Percentiles rank a stretch among this genome's conserved stretches.
phyloP scores from a whole-genome alignment of 2,329 filamentous ascomycete genomes.

The Scedosporium apiospermum region DNA sequence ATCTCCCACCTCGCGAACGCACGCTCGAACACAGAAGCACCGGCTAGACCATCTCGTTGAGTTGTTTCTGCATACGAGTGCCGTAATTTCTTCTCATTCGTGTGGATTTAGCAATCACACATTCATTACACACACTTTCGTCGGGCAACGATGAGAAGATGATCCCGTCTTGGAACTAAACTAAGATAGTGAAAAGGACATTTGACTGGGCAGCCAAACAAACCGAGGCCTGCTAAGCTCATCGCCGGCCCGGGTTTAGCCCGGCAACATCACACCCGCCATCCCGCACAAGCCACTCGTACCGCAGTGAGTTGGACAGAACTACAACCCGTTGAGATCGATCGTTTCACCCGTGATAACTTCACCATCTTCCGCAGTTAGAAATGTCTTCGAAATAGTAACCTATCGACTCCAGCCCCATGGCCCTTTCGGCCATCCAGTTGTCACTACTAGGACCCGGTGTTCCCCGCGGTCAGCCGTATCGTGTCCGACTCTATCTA shows the following conservation, averaged over 20 bases:
- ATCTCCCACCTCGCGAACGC: neutral
- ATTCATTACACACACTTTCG: too few relatives aligned
- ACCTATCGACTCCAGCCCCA: neutral
- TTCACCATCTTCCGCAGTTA: neutral
- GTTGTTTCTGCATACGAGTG: neutral
- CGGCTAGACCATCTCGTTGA: neutral
- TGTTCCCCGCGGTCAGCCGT: neutral
- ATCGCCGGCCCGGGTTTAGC: neutral
- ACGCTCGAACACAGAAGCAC: neutral
- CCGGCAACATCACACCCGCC: neutral
- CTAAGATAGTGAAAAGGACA: neutral
- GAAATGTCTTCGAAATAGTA: neutral
- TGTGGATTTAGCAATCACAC: too few relatives aligned
- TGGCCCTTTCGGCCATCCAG: neutral
- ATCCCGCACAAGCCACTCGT: too few relatives aligned
- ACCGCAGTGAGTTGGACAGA: neutral
- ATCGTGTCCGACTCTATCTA: neutral
- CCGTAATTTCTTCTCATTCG: neutral
- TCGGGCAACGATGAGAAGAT: too few relatives aligned
- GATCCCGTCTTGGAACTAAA: neutral
- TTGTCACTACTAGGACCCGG: neutral
- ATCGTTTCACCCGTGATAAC: neutral
- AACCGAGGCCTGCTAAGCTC: neutral
- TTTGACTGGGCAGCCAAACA: too few relatives aligned
- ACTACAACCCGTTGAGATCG: neutral